These are phyloP conservation scores for Firmiana major DNA, from an alignment of 345 rosid species.

Conservation along the genomic window DNA sequence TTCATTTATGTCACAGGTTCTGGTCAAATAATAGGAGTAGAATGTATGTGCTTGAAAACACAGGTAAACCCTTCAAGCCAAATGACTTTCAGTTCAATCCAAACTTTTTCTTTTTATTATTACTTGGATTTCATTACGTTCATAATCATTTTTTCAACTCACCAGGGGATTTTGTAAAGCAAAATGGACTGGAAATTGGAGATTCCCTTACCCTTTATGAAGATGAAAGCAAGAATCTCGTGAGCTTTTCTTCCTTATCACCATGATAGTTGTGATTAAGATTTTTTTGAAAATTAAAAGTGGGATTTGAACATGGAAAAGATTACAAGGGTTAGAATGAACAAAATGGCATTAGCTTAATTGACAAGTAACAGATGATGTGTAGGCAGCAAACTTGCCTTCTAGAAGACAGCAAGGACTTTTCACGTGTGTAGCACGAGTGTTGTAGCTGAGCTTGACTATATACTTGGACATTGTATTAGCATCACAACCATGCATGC, in stretches of 20 bases:
- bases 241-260: slow-evolving; percentile 36
- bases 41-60: slow-evolving; percentile 82
- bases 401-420: neutral
- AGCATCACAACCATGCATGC: neutral
- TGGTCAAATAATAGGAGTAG: slow-evolving; percentile 85
- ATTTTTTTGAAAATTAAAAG: slow-evolving; percentile 14
- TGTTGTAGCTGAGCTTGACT: neutral
- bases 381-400: neutral
- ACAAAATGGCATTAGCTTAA: slow-evolving; percentile 2
- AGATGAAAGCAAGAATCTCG: slow-evolving; percentile 71
- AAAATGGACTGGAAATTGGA: slow-evolving; percentile 42
- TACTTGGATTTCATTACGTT: neutral
- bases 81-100: neutral
- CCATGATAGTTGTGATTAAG: slow-evolving; percentile 1
- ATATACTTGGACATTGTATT: neutral
- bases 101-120: neutral
- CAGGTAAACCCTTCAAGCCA: slow-evolving; percentile 37
- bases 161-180: slow-evolving; percentile 61
- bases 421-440: neutral
- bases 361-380: slow-evolving; percentile 6
- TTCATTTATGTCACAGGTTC: slow-evolving; percentile 41
- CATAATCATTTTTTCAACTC: neutral
- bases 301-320: slow-evolving; percentile 17
- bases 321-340: slow-evolving; percentile 19
- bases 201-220: slow-evolving; percentile 67